Evolutionary conservation across 2,329 filamentous ascomycete genomes (phyloP).

Genomic region (Nothophaeocryptopus gaeumannii): DNA sequence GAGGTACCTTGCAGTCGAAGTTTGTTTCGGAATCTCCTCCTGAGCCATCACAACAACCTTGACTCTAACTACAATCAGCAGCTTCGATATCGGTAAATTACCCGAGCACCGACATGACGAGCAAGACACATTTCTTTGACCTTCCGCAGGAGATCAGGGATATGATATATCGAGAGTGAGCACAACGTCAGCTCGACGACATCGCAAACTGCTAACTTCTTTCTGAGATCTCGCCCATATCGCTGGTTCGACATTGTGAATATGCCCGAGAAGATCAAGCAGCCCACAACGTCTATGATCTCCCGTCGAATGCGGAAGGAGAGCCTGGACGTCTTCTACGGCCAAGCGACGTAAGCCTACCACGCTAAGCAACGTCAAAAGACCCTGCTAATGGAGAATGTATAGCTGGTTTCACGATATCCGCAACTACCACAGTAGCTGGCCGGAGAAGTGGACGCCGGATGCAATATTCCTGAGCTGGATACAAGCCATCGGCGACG

Average conservation of each 20-base stretch:
- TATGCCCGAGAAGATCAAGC: conserved; percentile 9
- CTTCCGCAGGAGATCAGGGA: conserved; percentile 23
- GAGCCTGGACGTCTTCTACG: conserved; percentile 23
- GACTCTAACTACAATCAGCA: too few species aligned
- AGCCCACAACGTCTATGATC: conserved; percentile 15
- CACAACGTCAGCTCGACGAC: too few species aligned
- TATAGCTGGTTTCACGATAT: conserved; percentile 19
- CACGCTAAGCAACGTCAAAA: background rate
- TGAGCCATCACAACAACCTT: too few species aligned
- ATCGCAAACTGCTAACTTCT: too few species aligned
- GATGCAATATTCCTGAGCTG: conserved; percentile 20
- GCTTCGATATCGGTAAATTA: too few species aligned
- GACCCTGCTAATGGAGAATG: background rate
- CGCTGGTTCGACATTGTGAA: conserved; percentile 16
- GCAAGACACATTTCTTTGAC: conserved; percentile 13
- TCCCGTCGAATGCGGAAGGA: conserved; percentile 17
- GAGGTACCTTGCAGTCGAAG: too few species aligned
- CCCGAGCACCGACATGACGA: too few species aligned
- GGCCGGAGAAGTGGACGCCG: conserved; percentile 18
- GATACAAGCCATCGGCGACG: conserved; percentile 23
- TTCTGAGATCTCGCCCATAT: conserved; percentile 1
- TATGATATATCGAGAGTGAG: conserved; percentile 19
- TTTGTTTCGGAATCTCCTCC: too few species aligned
- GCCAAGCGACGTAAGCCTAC: conserved; percentile 10
- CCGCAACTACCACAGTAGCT: conserved; percentile 15